Percentiles rank a stretch among this genome's conserved stretches.
Conservation (phyloP, 371 early-diverging fungal genomes). For the Mortierella sp. region DNA sequence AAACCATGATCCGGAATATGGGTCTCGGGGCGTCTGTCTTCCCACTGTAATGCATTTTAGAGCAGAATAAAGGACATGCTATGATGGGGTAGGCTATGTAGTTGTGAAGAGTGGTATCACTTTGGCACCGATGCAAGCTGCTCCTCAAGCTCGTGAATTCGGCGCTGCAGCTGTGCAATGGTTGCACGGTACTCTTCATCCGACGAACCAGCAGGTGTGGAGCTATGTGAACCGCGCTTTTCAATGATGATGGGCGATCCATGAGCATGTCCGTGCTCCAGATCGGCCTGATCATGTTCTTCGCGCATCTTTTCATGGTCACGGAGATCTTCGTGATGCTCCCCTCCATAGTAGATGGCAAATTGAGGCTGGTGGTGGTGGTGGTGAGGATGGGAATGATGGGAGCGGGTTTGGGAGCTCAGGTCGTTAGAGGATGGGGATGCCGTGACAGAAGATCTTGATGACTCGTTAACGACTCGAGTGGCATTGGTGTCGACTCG, state of each 20-base stretch:
- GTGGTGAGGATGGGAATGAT: conserved; percentile 5
- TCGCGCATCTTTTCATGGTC: conserved; percentile 18
- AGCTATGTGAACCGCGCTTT: conserved; percentile 4
- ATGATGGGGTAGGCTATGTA: not conserved
- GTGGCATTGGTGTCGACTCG: not conserved
- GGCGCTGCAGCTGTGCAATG: conserved; percentile 26
- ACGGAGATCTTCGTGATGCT: conserved; percentile 17
- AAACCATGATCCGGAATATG: conserved; percentile 39
- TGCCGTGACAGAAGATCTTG: not conserved
- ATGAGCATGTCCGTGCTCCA: conserved; percentile 5
- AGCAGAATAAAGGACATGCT: not conserved
- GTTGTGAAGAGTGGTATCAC: too few relatives aligned
- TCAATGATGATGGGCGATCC: conserved; percentile 17
- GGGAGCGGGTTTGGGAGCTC: not conserved
- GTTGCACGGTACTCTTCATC: conserved; percentile 20
- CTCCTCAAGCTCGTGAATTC: conserved; percentile 38
- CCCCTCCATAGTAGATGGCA: conserved; percentile 45
- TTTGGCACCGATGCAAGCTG: conserved; percentile 16
- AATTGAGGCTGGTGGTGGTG: conserved; percentile 13
- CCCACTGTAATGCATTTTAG: conserved; percentile 7
- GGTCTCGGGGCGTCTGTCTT: conserved; percentile 21
- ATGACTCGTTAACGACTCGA: not conserved
- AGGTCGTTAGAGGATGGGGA: not conserved
- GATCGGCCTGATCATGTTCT: not conserved
- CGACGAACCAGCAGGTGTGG: not conserved